These are phyloP conservation scores for Xylaria curta DNA, from an alignment of 495 filamentous ascomycete species.

Conservation along the genomic window DNA sequence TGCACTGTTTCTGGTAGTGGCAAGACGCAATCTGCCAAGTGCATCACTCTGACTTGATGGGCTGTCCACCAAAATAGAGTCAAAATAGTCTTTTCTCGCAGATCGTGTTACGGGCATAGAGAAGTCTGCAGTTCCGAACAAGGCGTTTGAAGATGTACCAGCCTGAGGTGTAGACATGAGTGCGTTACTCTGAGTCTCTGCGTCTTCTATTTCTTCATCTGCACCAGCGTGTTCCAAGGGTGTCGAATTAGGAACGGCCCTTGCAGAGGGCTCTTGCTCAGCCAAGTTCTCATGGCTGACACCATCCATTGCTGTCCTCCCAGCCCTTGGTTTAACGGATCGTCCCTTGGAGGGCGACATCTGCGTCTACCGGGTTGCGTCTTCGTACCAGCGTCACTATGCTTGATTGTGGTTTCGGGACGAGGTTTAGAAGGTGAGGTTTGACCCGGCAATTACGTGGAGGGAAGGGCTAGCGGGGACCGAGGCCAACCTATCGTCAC, in stretches of 20 bases:
- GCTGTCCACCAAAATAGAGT: constrained; percentile 5
- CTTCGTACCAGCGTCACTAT: neutral
- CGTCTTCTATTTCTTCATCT: neutral
- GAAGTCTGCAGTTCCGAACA: constrained; percentile 3
- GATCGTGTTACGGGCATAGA: constrained; percentile 16
- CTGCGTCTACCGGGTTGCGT: neutral
- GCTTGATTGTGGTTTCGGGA: neutral
- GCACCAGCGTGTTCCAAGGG: neutral
- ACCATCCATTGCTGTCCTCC: neutral
- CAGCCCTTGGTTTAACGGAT: neutral
- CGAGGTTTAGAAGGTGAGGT: neutral
- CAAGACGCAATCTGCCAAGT: constrained; percentile 10
- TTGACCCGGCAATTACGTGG: neutral
- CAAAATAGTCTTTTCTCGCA: constrained; percentile 14
- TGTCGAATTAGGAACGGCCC: neutral
- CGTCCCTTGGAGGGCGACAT: neutral
- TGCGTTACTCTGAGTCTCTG: neutral
- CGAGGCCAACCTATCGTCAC: neutral
- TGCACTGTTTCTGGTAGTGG: neutral
- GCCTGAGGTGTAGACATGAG: constrained; percentile 22
- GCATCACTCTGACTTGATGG: constrained; percentile 1
- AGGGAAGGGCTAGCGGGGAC: neutral
- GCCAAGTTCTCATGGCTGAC: neutral
- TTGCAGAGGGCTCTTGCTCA: neutral
- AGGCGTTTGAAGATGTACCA: neutral